Conservation (phyloP, 2,329 filamentous ascomycete species). For the Colletotrichum lentis region DNA sequence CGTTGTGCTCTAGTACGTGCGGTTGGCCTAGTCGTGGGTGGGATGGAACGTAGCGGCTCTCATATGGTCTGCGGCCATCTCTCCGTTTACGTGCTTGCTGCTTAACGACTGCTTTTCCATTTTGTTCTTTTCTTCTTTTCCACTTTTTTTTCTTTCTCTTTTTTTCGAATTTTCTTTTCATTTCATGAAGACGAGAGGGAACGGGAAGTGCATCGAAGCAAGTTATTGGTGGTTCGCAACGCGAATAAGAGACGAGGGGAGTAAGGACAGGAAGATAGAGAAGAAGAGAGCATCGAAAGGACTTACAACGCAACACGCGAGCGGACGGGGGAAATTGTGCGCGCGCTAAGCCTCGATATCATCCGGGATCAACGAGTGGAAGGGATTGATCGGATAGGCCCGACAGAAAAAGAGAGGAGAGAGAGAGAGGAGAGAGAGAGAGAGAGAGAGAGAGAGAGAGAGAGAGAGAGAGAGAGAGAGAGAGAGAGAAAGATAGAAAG, state of each 20-base stretch:
- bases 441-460: too few relatives aligned
- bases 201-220: neutral
- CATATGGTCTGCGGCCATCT: neutral
- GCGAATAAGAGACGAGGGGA: conserved; percentile 6
- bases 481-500: neutral
- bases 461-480: neutral
- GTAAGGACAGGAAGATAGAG: neutral
- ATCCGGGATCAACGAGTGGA: conserved; percentile 29
- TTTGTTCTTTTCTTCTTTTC: neutral
- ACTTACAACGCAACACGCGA: conserved; percentile 31
- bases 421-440: conserved; percentile 5
- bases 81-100: neutral
- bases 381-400: conserved; percentile 1
- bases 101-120: neutral
- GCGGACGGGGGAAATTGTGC: conserved; percentile 23
- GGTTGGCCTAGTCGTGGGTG: neutral
- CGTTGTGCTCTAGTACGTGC: neutral
- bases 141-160: too few relatives aligned
- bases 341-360: conserved; percentile 34
- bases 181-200: neutral
- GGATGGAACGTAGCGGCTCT: neutral
- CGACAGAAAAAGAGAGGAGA: neutral
- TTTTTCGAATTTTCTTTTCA: too few relatives aligned
- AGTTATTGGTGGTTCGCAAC: conserved; percentile 5
- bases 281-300: neutral